A percentile compares a stretch with the other conserved stretches of the same genome.
Conservation (phyloP, 306 rosid species). For the Trifolium dubium region DNA sequence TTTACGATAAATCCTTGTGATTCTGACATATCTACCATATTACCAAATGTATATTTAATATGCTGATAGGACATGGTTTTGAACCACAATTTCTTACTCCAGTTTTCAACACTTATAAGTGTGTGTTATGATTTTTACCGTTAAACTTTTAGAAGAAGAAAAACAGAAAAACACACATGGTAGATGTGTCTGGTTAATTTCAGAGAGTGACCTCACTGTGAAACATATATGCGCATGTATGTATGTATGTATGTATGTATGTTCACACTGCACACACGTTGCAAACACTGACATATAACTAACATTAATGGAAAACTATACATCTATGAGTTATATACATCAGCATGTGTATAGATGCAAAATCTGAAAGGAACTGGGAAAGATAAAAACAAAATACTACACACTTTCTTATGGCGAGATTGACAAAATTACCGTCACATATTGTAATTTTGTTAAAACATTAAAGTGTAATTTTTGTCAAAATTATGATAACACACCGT, state of each 20-base stretch:
- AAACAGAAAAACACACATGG: not conserved
- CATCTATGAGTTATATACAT: not conserved
- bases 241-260: not conserved
- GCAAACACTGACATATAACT: conserved; percentile 32
- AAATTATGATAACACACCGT: no score
- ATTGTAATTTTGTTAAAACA: not conserved
- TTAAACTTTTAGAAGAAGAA: no score
- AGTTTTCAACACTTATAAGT: no score
- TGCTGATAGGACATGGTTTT: no score
- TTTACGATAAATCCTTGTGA: no score
- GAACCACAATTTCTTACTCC: no score
- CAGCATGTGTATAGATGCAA: not conserved
- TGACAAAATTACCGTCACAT: no score
- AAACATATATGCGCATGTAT: not conserved
- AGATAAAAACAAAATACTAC: not conserved
- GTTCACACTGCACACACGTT: not conserved
- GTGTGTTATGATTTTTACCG: no score
- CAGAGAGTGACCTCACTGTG: conserved; percentile 42
- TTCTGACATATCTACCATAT: no score
- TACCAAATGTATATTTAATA: no score
- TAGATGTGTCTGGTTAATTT: not conserved
- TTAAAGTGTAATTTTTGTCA: no score
- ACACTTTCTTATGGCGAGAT: no score
- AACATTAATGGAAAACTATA: conserved; percentile 28
- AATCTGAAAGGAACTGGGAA: not conserved